A percentile compares a stretch with the other conserved stretches of the same genome.
phyloP scores from a whole-genome alignment of 768 basidiomycete species.

The Lentinula boryana region DNA sequence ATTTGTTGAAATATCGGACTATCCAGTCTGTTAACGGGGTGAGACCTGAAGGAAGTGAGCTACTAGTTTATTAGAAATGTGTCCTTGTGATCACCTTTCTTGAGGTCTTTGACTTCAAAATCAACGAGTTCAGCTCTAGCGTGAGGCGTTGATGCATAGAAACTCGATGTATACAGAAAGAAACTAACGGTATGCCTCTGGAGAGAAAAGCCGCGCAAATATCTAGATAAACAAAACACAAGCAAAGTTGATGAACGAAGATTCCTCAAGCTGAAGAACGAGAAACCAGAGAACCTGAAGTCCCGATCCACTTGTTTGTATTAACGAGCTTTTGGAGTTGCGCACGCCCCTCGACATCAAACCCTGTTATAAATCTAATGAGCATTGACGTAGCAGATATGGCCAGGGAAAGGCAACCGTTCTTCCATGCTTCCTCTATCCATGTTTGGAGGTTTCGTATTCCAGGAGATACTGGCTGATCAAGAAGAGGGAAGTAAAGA shows the following conservation, averaged over 20 bases:
- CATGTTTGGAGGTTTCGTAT: conserved; percentile 69
- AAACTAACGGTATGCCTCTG: conserved; percentile 74
- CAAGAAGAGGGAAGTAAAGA: conserved; percentile 55
- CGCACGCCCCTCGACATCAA: conserved; percentile 62
- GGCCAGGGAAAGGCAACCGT: conserved; percentile 32
- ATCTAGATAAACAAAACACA: conserved; percentile 33
- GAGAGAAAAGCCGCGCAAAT: conserved; percentile 73
- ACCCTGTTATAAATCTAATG: conserved; percentile 38
- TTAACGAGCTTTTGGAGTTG: conserved; percentile 52
- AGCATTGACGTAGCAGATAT: neutral
- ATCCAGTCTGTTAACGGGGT: conserved; percentile 65
- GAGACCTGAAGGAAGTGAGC: conserved; percentile 26
- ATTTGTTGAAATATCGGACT: conserved; percentile 57
- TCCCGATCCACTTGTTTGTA: conserved; percentile 76
- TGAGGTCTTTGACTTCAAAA: conserved; percentile 38
- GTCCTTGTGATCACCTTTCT: neutral
- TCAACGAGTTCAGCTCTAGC: conserved; percentile 59
- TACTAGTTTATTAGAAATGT: neutral
- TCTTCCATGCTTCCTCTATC: conserved; percentile 80
- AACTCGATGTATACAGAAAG: neutral
- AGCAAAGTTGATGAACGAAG: neutral
- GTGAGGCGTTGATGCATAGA: neutral
- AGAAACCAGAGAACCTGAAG: conserved; percentile 46
- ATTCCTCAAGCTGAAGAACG: neutral
- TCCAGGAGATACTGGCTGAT: conserved; percentile 54